These are phyloP conservation scores for Penicillium coffeae DNA, from an alignment of 495 filamentous ascomycete species.

Conservation along the genomic window DNA sequence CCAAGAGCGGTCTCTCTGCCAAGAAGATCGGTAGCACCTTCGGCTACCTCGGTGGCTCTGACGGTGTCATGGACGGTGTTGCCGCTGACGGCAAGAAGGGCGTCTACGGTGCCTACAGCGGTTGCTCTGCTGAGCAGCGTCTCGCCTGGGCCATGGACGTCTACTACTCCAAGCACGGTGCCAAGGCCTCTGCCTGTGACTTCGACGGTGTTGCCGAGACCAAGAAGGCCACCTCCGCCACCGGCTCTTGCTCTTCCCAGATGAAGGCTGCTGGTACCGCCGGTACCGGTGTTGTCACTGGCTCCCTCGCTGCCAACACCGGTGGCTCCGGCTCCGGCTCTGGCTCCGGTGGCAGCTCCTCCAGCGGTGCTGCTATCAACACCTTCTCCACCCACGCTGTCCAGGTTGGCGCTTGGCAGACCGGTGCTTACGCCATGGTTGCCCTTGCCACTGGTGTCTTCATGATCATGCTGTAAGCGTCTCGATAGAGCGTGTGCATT, in stretches of 20 bases:
- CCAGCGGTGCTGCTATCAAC: slow-evolving; percentile 41
- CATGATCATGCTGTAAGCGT: slow-evolving; percentile 71
- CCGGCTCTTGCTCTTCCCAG: slow-evolving; percentile 47
- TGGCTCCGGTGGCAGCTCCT: slow-evolving; percentile 37
- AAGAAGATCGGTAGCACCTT: slow-evolving; percentile 65
- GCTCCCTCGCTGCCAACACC: slow-evolving; percentile 34
- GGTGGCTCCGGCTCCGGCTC: slow-evolving; percentile 32
- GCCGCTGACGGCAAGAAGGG: slow-evolving; percentile 62
- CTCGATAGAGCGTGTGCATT: neutral
- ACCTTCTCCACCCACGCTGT: slow-evolving; percentile 50
- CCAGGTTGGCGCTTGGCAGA: slow-evolving; percentile 57
- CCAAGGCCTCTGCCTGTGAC: slow-evolving; percentile 56
- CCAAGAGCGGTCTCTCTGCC: slow-evolving; percentile 48
- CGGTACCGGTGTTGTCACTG: slow-evolving; percentile 59
- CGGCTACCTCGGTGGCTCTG: slow-evolving; percentile 62
- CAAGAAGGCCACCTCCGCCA: slow-evolving; percentile 40
- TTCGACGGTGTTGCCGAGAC: slow-evolving; percentile 65
- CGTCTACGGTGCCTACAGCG: slow-evolving; percentile 82
- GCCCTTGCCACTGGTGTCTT: slow-evolving; percentile 65
- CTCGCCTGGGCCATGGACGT: slow-evolving; percentile 77
- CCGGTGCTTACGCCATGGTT: slow-evolving; percentile 64
- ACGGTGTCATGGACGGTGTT: slow-evolving; percentile 66
- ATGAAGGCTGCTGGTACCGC: slow-evolving; percentile 60
- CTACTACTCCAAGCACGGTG: slow-evolving; percentile 62
- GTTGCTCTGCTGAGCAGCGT: slow-evolving; percentile 76